Base-by-base conservation (phyloP, 768 basidiomycete genomes). In the Amylocystis lapponica region DNA sequence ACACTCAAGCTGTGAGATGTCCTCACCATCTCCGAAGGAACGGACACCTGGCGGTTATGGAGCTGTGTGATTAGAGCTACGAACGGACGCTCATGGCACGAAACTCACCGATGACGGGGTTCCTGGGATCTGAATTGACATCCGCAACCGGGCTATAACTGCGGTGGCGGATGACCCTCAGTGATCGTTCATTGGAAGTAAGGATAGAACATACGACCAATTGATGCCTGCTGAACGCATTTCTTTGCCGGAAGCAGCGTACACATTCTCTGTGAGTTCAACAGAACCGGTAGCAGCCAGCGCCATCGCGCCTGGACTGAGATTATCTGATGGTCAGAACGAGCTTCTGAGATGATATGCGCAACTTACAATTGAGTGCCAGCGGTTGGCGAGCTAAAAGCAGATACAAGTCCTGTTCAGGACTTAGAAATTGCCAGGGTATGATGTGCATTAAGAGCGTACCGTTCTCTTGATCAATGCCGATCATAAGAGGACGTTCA, bases 401-500 rank as follows among this genome's bases (percentile, higher is more conserved):
- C 81, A 1, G 83, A 83, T n/a, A 81, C 79, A 4, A 83, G 67
- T 32, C 83, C 83, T 84, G 30, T n/a, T 27, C 11, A 6, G 19
- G 27, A n/a, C n/a, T n/a, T n/a, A n/a, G n/a, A n/a, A n/a, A n/a
- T n/a, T n/a, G n/a, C n/a, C n/a, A n/a, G 6, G n/a, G 12, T 14
- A 38, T 31, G 27, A 10, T 13, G 27, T 41, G 17, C 35, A 27
- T 11, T 4, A 29, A 22, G 25, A 25, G 19, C 21, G 29, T 22
- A 76, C 83, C 84, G 51, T 83, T 83, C 55, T 86, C 84, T 57
- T 85, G 84, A 63, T 86, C 83, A 14, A 74, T 84, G 1, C 83
- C 83, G 32, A 85, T 76, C 53, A 85, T 65, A 20, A 86, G 63
- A 1, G 80, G 83, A 7, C 51, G 61, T 11, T 53, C 47, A 38